Evolutionary conservation across 176 grass and related monocot genomes (phyloP).

Genomic region (Aegilops bicornis): DNA sequence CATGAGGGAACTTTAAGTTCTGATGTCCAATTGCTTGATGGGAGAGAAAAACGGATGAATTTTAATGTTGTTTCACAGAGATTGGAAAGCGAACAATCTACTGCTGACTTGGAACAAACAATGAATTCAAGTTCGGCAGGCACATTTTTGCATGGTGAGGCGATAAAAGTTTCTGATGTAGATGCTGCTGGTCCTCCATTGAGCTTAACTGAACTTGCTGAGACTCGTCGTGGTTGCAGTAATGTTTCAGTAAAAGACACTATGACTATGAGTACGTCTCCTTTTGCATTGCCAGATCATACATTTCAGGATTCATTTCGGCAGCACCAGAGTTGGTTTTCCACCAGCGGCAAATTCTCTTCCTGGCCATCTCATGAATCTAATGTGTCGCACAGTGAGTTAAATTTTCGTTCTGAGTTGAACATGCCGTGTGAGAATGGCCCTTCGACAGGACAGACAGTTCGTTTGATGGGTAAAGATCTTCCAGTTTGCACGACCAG

Average conservation of each 20-base stretch:
- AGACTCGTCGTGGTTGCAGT: neutral
- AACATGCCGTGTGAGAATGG: slow-evolving; percentile 7
- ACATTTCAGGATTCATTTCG: slow-evolving; percentile 29
- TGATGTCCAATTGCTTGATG: slow-evolving; percentile 21
- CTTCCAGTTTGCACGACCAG: slow-evolving; percentile 39
- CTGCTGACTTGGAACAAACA: slow-evolving; percentile 16
- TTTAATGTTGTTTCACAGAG: neutral
- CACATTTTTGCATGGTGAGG: neutral
- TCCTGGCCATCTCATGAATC: neutral
- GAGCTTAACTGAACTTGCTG: slow-evolving; percentile 13
- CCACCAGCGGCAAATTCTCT: slow-evolving; percentile 21
- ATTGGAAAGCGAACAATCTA: slow-evolving; percentile 5
- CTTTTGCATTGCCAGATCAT: slow-evolving; percentile 7
- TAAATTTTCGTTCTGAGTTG: slow-evolving; percentile 30
- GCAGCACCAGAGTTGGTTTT: slow-evolving; percentile 20
- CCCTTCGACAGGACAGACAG: slow-evolving; percentile 32
- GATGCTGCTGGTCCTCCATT: slow-evolving; percentile 16
- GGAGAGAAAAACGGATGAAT: slow-evolving; percentile 5
- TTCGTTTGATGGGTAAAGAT: slow-evolving; percentile 75
- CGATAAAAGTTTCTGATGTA: neutral
- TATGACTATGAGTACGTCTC: slow-evolving; percentile 17
- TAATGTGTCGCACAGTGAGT: slow-evolving; percentile 21
- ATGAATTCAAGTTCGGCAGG: neutral
- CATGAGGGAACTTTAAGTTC: neutral
- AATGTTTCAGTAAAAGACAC: slow-evolving; percentile 20